These are phyloP conservation scores for Mycena vulgaris DNA, from an alignment of 768 basidiomycete genomes.

Conservation along the genomic window DNA sequence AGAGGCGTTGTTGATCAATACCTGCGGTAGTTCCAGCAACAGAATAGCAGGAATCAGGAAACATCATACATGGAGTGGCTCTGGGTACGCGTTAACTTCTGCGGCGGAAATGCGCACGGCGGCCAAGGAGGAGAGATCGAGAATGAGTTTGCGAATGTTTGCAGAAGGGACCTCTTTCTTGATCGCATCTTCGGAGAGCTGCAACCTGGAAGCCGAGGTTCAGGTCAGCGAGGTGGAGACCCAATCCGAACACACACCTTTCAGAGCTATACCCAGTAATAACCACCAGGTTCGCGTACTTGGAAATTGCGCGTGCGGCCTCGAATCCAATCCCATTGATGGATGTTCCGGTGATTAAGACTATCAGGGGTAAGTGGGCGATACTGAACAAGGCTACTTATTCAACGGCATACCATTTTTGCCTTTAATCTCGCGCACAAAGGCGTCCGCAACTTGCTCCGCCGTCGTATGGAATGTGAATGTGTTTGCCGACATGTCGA, in stretches of 20 bases:
- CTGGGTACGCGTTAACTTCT: conserved; percentile 5
- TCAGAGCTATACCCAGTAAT: conserved; percentile 19
- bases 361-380: background rate
- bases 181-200: background rate
- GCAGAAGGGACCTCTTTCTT: background rate
- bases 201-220: background rate
- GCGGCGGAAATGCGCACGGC: background rate
- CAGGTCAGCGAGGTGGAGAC: background rate
- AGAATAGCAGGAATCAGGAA: background rate
- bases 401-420: background rate
- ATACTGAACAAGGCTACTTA: background rate
- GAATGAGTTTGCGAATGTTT: background rate
- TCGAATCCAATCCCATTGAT: conserved; percentile 26
- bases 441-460: background rate
- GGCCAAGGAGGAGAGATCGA: conserved; percentile 3
- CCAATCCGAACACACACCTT: background rate
- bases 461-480: background rate
- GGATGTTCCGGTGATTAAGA: conserved; percentile 18
- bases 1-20: background rate
- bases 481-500: background rate
- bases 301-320: conserved; percentile 7
- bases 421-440: background rate
- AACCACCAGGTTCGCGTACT: conserved; percentile 21
- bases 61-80: conserved; percentile 3
- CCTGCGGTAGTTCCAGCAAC: background rate